These are phyloP conservation scores for Blastocystis sp. DNA, from an alignment of 352 stramenopile genomes.

Conservation along the genomic window DNA sequence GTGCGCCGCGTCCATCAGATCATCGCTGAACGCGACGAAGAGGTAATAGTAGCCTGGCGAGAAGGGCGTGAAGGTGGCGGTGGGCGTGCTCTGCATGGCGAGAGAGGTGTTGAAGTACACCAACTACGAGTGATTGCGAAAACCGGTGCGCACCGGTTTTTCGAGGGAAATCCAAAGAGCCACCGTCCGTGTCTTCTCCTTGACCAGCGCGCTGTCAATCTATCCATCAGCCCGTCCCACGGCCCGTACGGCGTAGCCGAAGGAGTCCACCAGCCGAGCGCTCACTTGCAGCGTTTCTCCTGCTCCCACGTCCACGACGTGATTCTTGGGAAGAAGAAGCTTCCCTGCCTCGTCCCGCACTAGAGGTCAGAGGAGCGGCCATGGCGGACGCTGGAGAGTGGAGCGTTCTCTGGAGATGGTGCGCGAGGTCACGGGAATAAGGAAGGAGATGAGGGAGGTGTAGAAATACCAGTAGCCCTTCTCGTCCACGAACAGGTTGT, in stretches of 20 bases:
- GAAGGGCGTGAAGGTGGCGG: constrained; percentile 2
- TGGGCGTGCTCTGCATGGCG: no score
- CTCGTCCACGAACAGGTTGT: background rate
- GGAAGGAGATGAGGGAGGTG: background rate
- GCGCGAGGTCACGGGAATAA: background rate
- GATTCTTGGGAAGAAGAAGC: background rate
- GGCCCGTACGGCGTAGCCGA: background rate
- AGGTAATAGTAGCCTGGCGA: constrained; percentile 24
- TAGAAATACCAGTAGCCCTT: background rate
- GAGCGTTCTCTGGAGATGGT: background rate
- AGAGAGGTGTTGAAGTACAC: background rate
- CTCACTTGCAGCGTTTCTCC: background rate
- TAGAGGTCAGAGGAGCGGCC: background rate
- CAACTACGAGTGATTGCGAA: background rate
- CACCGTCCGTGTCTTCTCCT: background rate
- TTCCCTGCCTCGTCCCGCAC: background rate
- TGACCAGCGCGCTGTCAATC: background rate
- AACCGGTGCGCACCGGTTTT: background rate
- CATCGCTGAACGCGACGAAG: background rate
- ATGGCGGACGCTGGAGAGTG: background rate
- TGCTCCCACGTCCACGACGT: background rate
- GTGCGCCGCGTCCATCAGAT: background rate
- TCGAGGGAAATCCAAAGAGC: background rate
- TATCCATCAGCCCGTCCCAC: background rate
- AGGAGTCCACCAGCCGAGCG: background rate